Percentiles rank a stretch among this genome's conserved stretches.
Conservation (phyloP, 163 green algal genomes). For the Prototheca cutis region DNA sequence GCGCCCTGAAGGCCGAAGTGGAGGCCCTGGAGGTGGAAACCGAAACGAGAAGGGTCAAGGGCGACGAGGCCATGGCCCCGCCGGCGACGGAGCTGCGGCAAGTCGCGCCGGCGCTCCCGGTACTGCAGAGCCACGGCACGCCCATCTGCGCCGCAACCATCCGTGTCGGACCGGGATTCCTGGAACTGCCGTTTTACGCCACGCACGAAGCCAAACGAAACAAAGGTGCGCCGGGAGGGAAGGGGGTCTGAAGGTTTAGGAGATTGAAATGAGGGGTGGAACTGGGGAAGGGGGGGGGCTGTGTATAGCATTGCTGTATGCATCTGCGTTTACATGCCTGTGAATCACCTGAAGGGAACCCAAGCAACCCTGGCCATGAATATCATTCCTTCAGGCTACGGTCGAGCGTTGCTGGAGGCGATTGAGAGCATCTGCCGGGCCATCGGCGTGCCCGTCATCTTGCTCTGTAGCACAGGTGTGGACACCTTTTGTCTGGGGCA, state of each 20-base stretch:
- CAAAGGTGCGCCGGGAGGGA: slow-evolving; percentile 4
- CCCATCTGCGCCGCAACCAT: slow-evolving; percentile 75
- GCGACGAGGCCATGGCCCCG: background rate
- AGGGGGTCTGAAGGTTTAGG: no score
- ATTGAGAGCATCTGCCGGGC: slow-evolving; percentile 69
- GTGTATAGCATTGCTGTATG: no score
- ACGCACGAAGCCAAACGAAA: slow-evolving; percentile 65
- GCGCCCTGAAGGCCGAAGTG: background rate
- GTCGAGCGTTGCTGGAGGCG: slow-evolving; percentile 69
- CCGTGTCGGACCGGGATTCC: slow-evolving; percentile 58
- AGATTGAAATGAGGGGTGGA: no score
- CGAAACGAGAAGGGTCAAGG: no score
- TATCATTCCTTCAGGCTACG: slow-evolving; percentile 48
- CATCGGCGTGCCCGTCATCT: slow-evolving; percentile 30
- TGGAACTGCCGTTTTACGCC: slow-evolving; percentile 83
- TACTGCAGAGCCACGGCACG: slow-evolving; percentile 51
- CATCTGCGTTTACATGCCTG: no score
- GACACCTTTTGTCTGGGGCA: no score
- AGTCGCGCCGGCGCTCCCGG: slow-evolving; percentile 42
- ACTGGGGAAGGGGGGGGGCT: no score
- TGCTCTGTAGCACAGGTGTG: slow-evolving; percentile 40
- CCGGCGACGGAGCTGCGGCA: no score
- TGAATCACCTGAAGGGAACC: no score
- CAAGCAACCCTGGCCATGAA: background rate
- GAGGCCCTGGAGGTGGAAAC: slow-evolving; percentile 24